A percentile compares a stretch with the other conserved stretches of the same genome.
Conservation (phyloP, 371 early-diverging fungal genomes). For the Batkoa obscura region DNA sequence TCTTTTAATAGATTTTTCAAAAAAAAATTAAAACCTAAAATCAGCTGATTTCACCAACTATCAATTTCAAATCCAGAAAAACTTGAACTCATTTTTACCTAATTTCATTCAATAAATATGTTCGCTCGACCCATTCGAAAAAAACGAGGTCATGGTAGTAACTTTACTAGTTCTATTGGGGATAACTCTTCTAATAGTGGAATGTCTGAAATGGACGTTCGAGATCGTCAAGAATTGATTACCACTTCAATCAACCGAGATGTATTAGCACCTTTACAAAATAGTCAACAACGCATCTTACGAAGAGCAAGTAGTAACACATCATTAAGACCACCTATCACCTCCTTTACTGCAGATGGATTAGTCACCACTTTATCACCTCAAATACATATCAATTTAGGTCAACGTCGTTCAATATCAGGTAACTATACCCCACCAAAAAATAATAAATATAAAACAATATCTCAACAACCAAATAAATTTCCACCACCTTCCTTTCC, state of each 20-base stretch:
- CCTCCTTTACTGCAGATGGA: too few relatives aligned
- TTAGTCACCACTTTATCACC: neutral
- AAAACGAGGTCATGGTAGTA: constrained; percentile 1
- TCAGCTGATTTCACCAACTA: too few relatives aligned
- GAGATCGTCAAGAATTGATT: neutral
- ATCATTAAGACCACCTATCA: neutral
- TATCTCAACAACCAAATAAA: too few relatives aligned
- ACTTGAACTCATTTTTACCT: too few relatives aligned
- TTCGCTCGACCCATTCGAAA: constrained; percentile 3
- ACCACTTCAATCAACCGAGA: too few relatives aligned
- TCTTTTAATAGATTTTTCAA: too few relatives aligned
- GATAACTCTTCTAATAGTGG: neutral
- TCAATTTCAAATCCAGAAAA: too few relatives aligned
- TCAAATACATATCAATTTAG: neutral
- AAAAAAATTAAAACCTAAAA: too few relatives aligned
- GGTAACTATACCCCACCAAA: neutral
- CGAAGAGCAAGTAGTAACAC: constrained; percentile 2
- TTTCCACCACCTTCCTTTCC: neutral
- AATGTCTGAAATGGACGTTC: neutral
- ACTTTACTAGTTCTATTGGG: neutral
- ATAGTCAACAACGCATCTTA: neutral
- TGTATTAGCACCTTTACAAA: neutral
- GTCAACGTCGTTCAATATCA: neutral
- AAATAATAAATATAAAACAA: neutral
- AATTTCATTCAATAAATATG: too few relatives aligned